Evolutionary conservation across 2,329 filamentous ascomycete genomes (phyloP), one percentile per base, ranked within the genome.

Genomic region (Rutstroemia sp.): DNA sequence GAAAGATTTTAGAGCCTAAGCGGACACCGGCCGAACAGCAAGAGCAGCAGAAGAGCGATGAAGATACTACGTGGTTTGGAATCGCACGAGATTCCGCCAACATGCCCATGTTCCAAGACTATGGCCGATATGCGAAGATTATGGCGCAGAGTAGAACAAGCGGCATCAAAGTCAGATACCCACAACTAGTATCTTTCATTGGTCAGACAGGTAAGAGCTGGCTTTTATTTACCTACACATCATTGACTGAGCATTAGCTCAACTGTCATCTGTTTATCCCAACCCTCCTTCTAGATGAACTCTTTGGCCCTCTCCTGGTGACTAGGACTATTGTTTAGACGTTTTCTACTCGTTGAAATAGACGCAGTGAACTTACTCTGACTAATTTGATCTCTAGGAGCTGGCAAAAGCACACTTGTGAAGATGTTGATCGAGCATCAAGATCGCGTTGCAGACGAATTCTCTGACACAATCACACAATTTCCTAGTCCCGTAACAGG

Each of bases 371-470:
- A n/a, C n/a, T n/a, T n/a, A n/a, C n/a, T n/a, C n/a, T n/a, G n/a
- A n/a, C n/a, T n/a, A n/a, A n/a, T n/a, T n/a, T n/a, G n/a, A n/a
- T n/a, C n/a, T n/a, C n/a, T n/a, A n/a, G 74, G 74, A 0, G 65
- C 70, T 2, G 73, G 75, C 0, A 79, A 79, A 52, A 79, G 72
- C 5, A 73, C 70, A 0, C 56, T 73, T 21, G 71, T 74, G 64
- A 73, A 73, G 38, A 54, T 57, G 38, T 51, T 60, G 18, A 58
- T 60, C 19, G 53, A 58, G 14, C 27, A 56, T 42, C 44, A 50
- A 49, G 39, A 52, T 27, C 30, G 10, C 3, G 10, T 12, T 34
- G 12, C 10, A 34, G 30, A 34, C 12, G 30, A 34, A 34, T 34
- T 34, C 10, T 12, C 30, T 4, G 10, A 34, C 9, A 12, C 30